A percentile compares a stretch with the other conserved stretches of the same genome.
phyloP scores from a whole-genome alignment of 805 yeast genomes.

The Brettanomyces custersianus region DNA sequence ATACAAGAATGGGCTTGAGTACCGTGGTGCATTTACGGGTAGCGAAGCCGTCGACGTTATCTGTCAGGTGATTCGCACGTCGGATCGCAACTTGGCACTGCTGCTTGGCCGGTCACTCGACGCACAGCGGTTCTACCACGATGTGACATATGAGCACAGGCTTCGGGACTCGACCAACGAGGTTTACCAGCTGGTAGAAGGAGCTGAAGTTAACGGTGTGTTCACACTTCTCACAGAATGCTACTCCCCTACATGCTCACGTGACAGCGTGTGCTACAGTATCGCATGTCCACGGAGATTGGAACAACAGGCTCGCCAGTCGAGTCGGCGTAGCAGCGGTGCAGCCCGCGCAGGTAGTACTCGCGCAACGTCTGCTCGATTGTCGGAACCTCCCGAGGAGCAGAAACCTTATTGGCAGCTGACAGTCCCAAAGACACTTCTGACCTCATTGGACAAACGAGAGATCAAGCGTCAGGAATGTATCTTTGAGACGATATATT shows the following conservation, averaged over 20 bases:
- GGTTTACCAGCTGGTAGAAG: slow-evolving; percentile 73
- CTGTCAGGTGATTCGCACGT: slow-evolving; percentile 75
- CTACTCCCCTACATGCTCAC: slow-evolving; percentile 92
- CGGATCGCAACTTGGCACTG: slow-evolving; percentile 84
- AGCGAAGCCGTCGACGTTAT: slow-evolving; percentile 89
- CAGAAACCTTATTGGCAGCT: slow-evolving; percentile 88
- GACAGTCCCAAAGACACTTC: slow-evolving; percentile 72
- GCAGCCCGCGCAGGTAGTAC: not conserved
- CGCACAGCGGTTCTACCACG: slow-evolving; percentile 90
- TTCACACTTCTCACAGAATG: slow-evolving; percentile 90
- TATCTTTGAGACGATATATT: slow-evolving; percentile 85
- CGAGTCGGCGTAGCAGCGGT: slow-evolving; percentile 79
- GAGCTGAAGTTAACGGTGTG: slow-evolving; percentile 70
- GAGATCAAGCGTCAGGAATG: slow-evolving; percentile 93
- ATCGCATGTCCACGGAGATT: slow-evolving; percentile 93
- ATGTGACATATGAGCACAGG: slow-evolving; percentile 90
- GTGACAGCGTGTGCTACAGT: slow-evolving; percentile 82
- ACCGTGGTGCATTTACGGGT: slow-evolving; percentile 91
- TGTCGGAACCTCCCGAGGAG: slow-evolving; percentile 67
- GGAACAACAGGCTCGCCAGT: slow-evolving; percentile 90
- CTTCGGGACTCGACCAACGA: slow-evolving; percentile 82
- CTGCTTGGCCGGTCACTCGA: slow-evolving; percentile 86
- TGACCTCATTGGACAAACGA: slow-evolving; percentile 69
- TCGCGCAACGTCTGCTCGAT: slow-evolving; percentile 60
- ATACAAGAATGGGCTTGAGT: slow-evolving; percentile 83